phyloP scores from a whole-genome alignment of 1,284 basidiomycete species.

The Lentinula novae-zelandiae region DNA sequence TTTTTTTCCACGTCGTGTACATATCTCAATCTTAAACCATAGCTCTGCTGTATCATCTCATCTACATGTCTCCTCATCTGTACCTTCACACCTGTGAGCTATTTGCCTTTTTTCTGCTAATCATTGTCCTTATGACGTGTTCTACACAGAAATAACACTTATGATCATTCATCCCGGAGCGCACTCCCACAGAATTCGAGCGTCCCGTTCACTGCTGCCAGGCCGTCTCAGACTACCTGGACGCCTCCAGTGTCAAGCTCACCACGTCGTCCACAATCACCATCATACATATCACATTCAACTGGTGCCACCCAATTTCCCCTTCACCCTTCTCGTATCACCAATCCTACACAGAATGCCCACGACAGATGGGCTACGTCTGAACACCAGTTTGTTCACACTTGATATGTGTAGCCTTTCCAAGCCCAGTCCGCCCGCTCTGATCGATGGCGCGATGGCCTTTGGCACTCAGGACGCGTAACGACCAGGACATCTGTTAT shows the following conservation, averaged over 20 bases:
- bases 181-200: background rate
- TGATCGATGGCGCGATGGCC: background rate
- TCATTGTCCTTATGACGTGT: background rate
- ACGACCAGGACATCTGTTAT: background rate
- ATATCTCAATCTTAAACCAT: background rate
- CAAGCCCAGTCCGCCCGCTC: background rate
- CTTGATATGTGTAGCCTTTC: background rate
- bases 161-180: background rate
- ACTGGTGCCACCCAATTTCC: conserved; percentile 1
- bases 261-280: background rate
- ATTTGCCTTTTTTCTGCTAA: background rate
- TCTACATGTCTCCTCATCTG: background rate
- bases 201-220: background rate
- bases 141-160: background rate
- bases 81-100: conserved; percentile 2
- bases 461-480: no score
- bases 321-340: background rate
- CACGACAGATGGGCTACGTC: conserved; percentile 10
- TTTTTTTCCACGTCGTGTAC: background rate
- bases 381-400: conserved; percentile 4
- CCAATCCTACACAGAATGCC: background rate
- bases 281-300: background rate
- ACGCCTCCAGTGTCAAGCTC: background rate
- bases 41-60: conserved; percentile 10
- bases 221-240: background rate